These are phyloP conservation scores for Hylodesmum podocarpum DNA, from an alignment of 306 rosid species.

Conservation along the genomic window DNA sequence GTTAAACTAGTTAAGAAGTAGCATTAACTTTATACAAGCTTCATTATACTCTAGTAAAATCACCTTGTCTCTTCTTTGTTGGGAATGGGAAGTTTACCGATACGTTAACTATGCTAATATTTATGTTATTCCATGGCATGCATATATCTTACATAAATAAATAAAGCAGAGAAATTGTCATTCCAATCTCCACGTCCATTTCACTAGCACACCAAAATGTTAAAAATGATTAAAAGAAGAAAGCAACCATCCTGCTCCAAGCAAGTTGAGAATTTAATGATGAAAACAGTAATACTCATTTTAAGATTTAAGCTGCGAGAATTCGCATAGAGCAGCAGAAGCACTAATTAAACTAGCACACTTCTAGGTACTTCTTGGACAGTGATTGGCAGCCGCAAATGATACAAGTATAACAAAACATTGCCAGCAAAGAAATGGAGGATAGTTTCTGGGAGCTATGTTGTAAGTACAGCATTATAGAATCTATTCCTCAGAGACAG, in stretches of 20 bases:
- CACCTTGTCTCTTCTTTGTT: not conserved
- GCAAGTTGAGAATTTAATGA: conserved; percentile 5
- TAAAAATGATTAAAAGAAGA: conserved; percentile 19
- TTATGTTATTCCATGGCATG: not conserved
- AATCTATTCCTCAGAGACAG: not conserved
- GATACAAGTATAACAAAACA: not conserved
- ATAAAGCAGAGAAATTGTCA: not conserved
- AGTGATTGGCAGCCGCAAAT: conserved; percentile 11
- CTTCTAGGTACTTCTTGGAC: not conserved
- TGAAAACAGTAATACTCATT: not conserved
- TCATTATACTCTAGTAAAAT: not conserved
- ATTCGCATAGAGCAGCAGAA: conserved; percentile 10
- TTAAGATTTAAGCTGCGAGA: not conserved
- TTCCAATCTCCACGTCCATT: not conserved
- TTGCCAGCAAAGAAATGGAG: conserved; percentile 1
- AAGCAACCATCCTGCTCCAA: not conserved
- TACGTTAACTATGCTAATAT: not conserved
- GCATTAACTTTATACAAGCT: not conserved
- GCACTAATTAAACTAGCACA: not conserved
- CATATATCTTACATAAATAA: not conserved
- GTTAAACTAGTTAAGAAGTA: not conserved
- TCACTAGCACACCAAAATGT: not conserved
- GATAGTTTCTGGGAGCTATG: not conserved
- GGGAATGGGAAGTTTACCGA: not conserved
- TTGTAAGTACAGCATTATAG: not conserved